Percentiles rank a stretch among this genome's conserved stretches.
phyloP scores from a whole-genome alignment of 768 basidiomycete genomes.

The Russula dissimulans region DNA sequence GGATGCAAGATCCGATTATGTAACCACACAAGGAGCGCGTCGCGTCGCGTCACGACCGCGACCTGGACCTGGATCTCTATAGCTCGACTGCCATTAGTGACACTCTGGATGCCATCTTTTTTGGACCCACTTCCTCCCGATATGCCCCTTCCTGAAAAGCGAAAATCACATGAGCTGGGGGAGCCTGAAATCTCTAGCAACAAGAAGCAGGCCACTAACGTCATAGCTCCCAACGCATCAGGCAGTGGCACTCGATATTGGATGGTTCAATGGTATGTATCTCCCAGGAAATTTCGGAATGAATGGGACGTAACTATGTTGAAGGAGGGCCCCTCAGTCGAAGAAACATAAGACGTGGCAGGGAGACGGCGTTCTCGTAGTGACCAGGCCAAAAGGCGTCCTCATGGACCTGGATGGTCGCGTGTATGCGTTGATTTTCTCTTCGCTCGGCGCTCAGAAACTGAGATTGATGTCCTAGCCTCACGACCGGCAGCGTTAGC shows the following conservation, averaged over 20 bases:
- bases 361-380: slow-evolving; percentile 61
- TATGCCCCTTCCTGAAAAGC: slow-evolving; percentile 15
- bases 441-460: neutral
- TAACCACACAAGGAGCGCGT: neutral
- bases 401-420: slow-evolving; percentile 58
- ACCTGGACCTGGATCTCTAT: neutral
- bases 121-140: slow-evolving; percentile 5
- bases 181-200: slow-evolving; percentile 5
- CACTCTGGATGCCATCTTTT: slow-evolving; percentile 14
- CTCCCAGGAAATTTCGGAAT: neutral
- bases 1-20: neutral
- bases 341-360: slow-evolving; percentile 92
- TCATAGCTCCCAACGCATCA: slow-evolving; percentile 1
- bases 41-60: slow-evolving; percentile 13
- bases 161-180: slow-evolving; percentile 20
- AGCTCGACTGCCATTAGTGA: neutral
- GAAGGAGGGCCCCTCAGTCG: slow-evolving; percentile 57
- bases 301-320: neutral
- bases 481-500: slow-evolving; percentile 42
- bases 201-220: slow-evolving; percentile 21
- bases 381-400: slow-evolving; percentile 34
- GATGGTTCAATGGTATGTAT: slow-evolving; percentile 68
- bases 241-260: slow-evolving; percentile 40
- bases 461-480: slow-evolving; percentile 28
- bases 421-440: slow-evolving; percentile 35